These are phyloP conservation scores for Silene conica DNA, from an alignment of 148 eudicot species.

Conservation along the genomic window DNA sequence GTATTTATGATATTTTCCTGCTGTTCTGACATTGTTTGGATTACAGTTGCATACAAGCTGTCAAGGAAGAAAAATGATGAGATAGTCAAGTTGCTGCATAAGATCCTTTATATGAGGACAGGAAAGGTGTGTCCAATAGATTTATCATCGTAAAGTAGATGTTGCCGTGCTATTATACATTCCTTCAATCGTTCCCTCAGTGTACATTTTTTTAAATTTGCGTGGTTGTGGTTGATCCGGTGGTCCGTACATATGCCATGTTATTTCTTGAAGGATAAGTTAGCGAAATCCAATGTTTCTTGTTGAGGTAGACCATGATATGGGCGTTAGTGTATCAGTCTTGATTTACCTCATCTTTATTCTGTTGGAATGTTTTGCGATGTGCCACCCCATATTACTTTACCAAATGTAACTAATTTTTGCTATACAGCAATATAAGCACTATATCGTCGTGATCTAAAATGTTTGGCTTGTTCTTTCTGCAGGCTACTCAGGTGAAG, in stretches of 20 bases:
- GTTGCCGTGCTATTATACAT: not conserved
- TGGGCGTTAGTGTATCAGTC: not conserved
- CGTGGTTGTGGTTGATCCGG: not conserved
- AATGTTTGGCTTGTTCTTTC: not conserved
- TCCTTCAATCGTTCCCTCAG: not conserved
- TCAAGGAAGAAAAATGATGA: constrained; percentile 77
- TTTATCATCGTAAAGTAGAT: not conserved
- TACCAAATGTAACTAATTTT: not conserved
- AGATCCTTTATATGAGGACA: constrained; percentile 71
- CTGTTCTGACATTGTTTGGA: constrained; percentile 14
- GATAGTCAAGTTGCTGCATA: constrained; percentile 65
- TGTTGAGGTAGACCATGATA: not conserved
- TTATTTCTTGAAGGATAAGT: not conserved
- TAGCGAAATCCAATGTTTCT: not conserved
- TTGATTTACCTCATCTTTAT: not conserved
- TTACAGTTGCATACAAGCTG: constrained; percentile 74
- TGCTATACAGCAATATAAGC: not conserved
- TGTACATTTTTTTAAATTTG: not conserved
- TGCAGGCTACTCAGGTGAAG: constrained; percentile 79
- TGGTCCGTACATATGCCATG: not conserved
- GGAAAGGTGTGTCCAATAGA: constrained; percentile 54
- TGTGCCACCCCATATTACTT: not conserved
- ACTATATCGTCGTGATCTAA: not conserved
- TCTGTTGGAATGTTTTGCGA: not conserved
- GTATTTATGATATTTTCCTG: not conserved